Evolutionary conservation across 768 basidiomycete genomes (phyloP), one percentile per base, ranked within the genome.

Genomic region (Termitomyces sp.): DNA sequence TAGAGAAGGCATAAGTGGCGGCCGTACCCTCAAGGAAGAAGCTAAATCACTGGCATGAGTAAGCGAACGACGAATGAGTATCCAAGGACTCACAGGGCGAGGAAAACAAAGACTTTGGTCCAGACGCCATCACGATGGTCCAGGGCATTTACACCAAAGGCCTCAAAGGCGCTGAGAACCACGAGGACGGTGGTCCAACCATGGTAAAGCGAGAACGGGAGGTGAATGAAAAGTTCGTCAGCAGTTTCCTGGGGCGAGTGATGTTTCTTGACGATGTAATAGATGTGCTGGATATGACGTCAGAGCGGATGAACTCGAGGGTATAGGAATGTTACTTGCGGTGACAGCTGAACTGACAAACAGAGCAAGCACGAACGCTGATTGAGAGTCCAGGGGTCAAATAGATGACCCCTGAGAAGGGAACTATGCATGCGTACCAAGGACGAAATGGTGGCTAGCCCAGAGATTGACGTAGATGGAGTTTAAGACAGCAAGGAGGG

Each of bases 91-190:
- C 72, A 91, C 85, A 96, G 76, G 42, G 82, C 90, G 28, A 98
- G 84, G 84, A 97, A 94, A 57, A 94, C 96, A 63, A 95, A 93
- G 67, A 96, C 86, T 67, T 95, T 94, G 67, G 93, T 95, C 87
- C 91, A 94, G 56, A 94, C 73, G 40, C 94, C 92, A 3, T 91
- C 86, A 32, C 67, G 72, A 55, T 88, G 75, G 57, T 67, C 70
- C 57, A 77, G 66, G 0, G 89, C 85, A 68, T 95, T 79, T 58
- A 86, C 83, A 61, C 96, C 95, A 64, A 95, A 95, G 0, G 93
- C 93, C 61, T 93, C 87, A 65, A 95, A 95, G 2, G 80, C 89
- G 41, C 89, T 86, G 61, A 94, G 71, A 64, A 94, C 70, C 56
- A 94, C 84, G 52, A 91, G 82, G 57, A 94, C 84, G 53, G 91